Base-by-base conservation (phyloP, 805 yeast species). In the Myxozyma udenii region DNA sequence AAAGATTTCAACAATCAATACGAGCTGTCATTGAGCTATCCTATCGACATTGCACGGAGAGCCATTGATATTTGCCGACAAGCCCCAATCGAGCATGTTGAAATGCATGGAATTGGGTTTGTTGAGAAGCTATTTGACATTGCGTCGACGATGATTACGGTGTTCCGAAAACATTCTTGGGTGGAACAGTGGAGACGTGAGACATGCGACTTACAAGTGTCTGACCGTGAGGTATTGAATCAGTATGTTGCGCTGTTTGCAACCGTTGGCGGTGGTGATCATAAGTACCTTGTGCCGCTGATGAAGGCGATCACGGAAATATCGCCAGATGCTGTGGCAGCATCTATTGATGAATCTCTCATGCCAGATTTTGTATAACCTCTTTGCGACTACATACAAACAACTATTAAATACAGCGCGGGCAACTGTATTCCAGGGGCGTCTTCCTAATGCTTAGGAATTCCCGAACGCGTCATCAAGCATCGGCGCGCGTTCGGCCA, bases 81-180 rank as follows among this genome's bases (percentile, higher is more conserved):
- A 24, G 22, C 48, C 37, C 16, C 41, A 6, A 41, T 48, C 24
- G 44, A 42, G 18, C 18, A 26, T 23, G 21, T 51, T n/a, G 55
- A 51, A 25, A 45, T 43, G 9, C 55, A 51, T 19, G 55, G 55
- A 21, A 35, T 51, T 22, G 53, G 48, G 2, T 19, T 48, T 41
- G 46, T 25, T 2, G 53, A 40, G 28, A 51, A 51, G 41, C n/a
- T 48, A 4, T 51, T 48, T 25, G 52, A 51, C 21, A 48, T 51
- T 16, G 51, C 48, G 36, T 22, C 16, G 23, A 44, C 39, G 18
- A 28, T 28, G 22, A 26, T 37, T 26, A n/a, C 19, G 30, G 4
- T 44, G 40, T 16, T 35, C 14, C n/a, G n/a, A n/a, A n/a, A n/a
- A n/a, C n/a, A n/a, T n/a, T n/a, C n/a, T n/a, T n/a, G n/a, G n/a